Base-by-base conservation (phyloP, 176 grass and related monocot genomes). In the Carex scoparia region DNA sequence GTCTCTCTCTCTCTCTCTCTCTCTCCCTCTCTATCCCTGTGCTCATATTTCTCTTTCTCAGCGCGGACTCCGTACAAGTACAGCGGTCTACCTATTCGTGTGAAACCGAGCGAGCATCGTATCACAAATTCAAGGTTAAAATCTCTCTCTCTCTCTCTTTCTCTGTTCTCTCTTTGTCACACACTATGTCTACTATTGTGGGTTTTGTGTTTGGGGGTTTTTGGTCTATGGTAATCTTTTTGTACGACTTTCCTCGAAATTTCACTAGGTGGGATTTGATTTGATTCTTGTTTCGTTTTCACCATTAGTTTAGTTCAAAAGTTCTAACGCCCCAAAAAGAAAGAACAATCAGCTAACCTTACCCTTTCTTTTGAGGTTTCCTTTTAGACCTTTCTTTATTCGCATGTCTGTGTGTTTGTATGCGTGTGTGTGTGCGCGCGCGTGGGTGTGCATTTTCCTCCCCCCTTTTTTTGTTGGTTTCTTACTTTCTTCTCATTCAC, bases 301-400 rank as follows among this genome's bases (percentile, higher is more conserved):
- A 56, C 81, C 61, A 69, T 83, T 83, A 69, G 62, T 69, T 83
- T 69, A 68, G 63, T 69, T 69, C 65, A 35, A 79, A 79, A 79
- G 74, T 56, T 78, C 10, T 16, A 57, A 56, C 8, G 1, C 49
- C 23, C 28, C 51, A 6, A 35, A 78, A 83, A 49, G 62, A 31
- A 16, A 83, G 28, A 68, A 83, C 38, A 63, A 63, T 82, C 57
- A 48, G 33, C 59, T 30, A 13, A 10, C 30, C 33, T 35, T 60
- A 16, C 56, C 76, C 76, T 80, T 82, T 82, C 79, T 82, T 63
- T 82, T 82, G 15, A 63, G 79, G 15, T 65, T 65, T 82, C 60
- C 79, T 82, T 82, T 63, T 48, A 40, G 42, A 64, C 79, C 79
- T 60, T 81, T 81, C 80, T 83, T 83, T 83, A 83, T 83, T 83